These are phyloP conservation scores for Cyclanthera cordifolia DNA, from an alignment of 306 rosid genomes.

Conservation along the genomic window DNA sequence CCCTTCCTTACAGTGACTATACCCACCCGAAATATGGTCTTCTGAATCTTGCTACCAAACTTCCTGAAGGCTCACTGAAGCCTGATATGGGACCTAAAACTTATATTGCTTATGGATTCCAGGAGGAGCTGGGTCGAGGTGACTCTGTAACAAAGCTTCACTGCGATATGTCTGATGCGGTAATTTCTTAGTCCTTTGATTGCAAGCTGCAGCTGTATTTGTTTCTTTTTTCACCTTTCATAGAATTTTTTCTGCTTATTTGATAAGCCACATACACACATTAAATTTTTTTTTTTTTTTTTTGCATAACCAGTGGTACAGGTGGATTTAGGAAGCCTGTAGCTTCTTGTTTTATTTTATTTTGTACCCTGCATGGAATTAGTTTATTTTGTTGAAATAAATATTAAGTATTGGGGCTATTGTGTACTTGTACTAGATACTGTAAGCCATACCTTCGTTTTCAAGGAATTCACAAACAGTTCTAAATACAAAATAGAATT, in stretches of 20 bases:
- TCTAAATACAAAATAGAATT: too few species aligned
- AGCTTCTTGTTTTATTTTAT: not conserved
- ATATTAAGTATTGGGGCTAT: not conserved
- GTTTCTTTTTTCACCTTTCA: not conserved
- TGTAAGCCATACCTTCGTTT: too few species aligned
- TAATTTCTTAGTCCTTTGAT: slow-evolving; percentile 13
- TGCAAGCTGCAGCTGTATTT: not conserved
- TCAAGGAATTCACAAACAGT: too few species aligned
- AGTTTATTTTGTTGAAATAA: not conserved
- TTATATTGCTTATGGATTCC: slow-evolving; percentile 31
- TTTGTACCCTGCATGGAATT: not conserved
- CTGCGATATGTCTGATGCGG: slow-evolving; percentile 42
- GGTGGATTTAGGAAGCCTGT: not conserved
- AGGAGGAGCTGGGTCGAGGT: slow-evolving; percentile 31
- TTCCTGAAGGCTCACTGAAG: slow-evolving; percentile 25
- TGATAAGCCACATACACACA: not conserved
- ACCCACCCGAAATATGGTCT: slow-evolving; percentile 30
- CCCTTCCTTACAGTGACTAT: slow-evolving; percentile 32
- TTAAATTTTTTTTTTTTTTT: too few species aligned
- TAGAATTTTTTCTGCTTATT: not conserved
- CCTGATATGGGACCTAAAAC: slow-evolving; percentile 41
- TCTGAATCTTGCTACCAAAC: slow-evolving; percentile 31
- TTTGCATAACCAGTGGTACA: not conserved
- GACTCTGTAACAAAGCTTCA: slow-evolving; percentile 37
- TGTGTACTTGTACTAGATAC: not conserved